These are phyloP conservation scores for Lodderomyces jiufengensis DNA, from an alignment of 1,139 yeast species.

Conservation along the genomic window DNA sequence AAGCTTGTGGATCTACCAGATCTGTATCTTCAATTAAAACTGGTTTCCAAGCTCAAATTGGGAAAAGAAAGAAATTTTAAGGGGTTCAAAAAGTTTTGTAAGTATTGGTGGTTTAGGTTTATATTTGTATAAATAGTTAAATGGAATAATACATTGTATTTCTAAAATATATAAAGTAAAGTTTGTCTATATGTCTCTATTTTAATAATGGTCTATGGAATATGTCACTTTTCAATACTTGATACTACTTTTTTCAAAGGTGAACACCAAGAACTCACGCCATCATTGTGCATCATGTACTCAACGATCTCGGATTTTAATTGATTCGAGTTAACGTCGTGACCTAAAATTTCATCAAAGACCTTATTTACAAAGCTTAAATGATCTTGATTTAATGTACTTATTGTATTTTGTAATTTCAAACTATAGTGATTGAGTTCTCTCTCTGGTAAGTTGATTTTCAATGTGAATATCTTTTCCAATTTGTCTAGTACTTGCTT, in stretches of 20 bases:
- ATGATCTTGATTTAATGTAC: conserved; percentile 16
- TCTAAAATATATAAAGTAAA: too few relatives aligned
- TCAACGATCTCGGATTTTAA: conserved; percentile 22
- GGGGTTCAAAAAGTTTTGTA: too few relatives aligned
- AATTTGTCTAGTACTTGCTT: conserved; percentile 9
- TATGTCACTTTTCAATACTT: conserved; percentile 6
- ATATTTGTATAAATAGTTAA: too few relatives aligned
- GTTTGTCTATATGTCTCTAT: too few relatives aligned
- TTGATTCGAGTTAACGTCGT: conserved; percentile 6
- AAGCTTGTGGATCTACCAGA: conserved; percentile 96
- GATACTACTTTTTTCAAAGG: conserved; percentile 48
- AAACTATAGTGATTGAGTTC: conserved; percentile 36
- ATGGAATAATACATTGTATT: too few relatives aligned
- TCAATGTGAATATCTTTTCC: conserved; percentile 14
- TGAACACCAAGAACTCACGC: conserved; percentile 54
- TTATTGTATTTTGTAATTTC: conserved; percentile 22
- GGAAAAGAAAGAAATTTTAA: conserved; percentile 62
- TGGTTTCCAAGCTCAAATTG: conserved; percentile 98
- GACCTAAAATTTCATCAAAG: conserved; percentile 8
- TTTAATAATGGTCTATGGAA: too few relatives aligned
- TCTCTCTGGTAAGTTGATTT: conserved; percentile 27
- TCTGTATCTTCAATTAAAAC: conserved; percentile 97
- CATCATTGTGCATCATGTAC: conserved; percentile 50
- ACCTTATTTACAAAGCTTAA: conserved; percentile 18
- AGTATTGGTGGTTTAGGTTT: too few relatives aligned